Percentiles rank a stretch among this genome's conserved stretches.
Evolutionary conservation across 2,329 filamentous ascomycete genomes (phyloP).

Genomic region (Tricladium varicosporioides): DNA sequence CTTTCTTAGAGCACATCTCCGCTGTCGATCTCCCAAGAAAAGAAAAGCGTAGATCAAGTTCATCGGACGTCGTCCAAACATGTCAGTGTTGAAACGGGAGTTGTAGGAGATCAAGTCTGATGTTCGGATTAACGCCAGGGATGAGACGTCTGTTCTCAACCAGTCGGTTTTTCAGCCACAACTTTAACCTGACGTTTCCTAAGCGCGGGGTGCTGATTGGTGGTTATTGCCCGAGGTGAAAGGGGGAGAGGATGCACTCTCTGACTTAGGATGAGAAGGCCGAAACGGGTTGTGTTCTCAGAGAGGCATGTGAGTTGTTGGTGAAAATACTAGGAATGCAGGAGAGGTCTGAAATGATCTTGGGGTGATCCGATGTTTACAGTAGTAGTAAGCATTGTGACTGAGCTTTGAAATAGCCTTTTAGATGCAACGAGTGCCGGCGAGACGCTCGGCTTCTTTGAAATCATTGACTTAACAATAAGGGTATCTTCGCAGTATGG

Average conservation of each 20-base stretch:
- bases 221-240: neutral
- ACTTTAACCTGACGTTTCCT: neutral
- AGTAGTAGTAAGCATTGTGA: no score
- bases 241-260: neutral
- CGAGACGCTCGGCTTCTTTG: neutral
- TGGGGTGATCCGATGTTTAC: neutral
- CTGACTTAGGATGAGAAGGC: neutral
- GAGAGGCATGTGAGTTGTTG: neutral
- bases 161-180: neutral
- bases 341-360: neutral
- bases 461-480: neutral
- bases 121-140: slow-evolving; percentile 22
- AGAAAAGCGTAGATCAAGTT: slow-evolving; percentile 11
- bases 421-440: no score
- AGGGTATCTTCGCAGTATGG: neutral
- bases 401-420: no score
- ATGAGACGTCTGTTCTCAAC: slow-evolving; percentile 8
- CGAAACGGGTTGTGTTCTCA: neutral
- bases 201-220: neutral
- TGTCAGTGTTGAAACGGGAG: slow-evolving; percentile 20
- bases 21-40: neutral
- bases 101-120: slow-evolving; percentile 19
- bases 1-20: slow-evolving; percentile 3
- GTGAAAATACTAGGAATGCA: neutral
- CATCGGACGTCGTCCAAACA: slow-evolving; percentile 6